Evolutionary conservation across 2,329 filamentous ascomycete genomes (phyloP).

Genomic region (Fusarium tjaetaba): DNA sequence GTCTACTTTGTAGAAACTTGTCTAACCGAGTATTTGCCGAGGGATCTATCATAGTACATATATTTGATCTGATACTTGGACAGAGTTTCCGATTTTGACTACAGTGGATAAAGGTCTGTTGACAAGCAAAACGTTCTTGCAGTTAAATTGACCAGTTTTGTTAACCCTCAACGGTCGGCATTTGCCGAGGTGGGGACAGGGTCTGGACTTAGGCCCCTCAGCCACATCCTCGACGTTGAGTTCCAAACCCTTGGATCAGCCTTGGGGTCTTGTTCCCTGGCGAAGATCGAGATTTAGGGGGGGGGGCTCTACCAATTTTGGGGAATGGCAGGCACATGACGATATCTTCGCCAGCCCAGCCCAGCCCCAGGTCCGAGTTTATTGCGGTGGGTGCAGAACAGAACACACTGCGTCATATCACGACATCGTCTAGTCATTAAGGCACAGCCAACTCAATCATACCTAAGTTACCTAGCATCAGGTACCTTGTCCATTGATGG

Average conservation of each 20-base stretch:
- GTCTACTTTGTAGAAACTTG: background rate
- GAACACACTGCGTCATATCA: background rate
- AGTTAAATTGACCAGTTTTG: background rate
- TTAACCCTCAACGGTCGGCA: conserved; percentile 31
- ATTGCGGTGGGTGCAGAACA: background rate
- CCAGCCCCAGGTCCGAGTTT: background rate
- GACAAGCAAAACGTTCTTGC: background rate
- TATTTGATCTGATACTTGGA: background rate
- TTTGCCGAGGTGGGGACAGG: conserved; percentile 28
- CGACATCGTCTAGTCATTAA: background rate
- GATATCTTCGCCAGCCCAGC: background rate
- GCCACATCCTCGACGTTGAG: conserved; percentile 27
- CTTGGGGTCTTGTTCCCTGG: conserved; percentile 17
- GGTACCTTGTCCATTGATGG: background rate
- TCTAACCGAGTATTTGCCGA: background rate
- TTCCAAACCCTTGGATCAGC: conserved; percentile 32
- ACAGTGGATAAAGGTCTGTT: background rate
- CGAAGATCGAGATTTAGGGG: conserved; percentile 32
- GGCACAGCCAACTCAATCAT: background rate
- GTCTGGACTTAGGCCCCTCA: conserved; percentile 36
- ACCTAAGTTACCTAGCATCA: background rate
- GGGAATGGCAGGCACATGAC: conserved; percentile 25
- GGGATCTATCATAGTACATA: background rate
- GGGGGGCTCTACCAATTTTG: background rate
- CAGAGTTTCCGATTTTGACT: background rate